phyloP scores from a whole-genome alignment of 176 grass and related monocot genomes.

The Triticum aestivum region IWGSC_CS_RefSeq_v2.1 NC_057814.1:408604781-408605280 shows the following conservation, averaged over 20 bases:
- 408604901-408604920: conserved; percentile 55
- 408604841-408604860: conserved; percentile 50
- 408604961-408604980: not conserved
- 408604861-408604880: conserved; percentile 84
- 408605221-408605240: conserved; percentile 15
- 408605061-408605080: not conserved
- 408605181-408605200: not conserved
- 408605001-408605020: not conserved
- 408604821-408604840: conserved; percentile 45
- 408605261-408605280: not conserved
- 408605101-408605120: conserved; percentile 8
- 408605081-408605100: not conserved
- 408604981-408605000: not conserved
- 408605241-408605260: conserved; percentile 17
- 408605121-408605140: not conserved
- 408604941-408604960: conserved; percentile 14
- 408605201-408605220: conserved; percentile 7
- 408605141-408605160: not conserved
- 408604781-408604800: conserved; percentile 88
- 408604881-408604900: conserved; percentile 72
- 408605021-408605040: not conserved
- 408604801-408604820: conserved; percentile 84
- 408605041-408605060: not conserved
- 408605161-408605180: not conserved
- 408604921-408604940: conserved; percentile 22